A percentile compares a stretch with the other conserved stretches of the same genome.
phyloP scores from a whole-genome alignment of 306 rosid species.

The Mimosa bimucronata region DNA sequence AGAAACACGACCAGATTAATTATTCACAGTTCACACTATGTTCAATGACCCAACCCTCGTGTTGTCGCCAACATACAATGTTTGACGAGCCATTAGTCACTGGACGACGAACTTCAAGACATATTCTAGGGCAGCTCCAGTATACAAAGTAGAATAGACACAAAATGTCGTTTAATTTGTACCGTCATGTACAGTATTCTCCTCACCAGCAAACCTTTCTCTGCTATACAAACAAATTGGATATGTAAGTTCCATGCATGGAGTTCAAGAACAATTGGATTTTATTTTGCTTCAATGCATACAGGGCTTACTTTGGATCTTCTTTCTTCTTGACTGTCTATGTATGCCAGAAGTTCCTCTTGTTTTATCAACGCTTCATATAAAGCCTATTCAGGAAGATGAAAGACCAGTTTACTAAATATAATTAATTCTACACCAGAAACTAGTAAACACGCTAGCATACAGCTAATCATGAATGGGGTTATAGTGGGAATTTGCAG shows the following conservation, averaged over 20 bases:
- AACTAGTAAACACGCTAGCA: slow-evolving; percentile 26
- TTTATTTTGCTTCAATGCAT: neutral
- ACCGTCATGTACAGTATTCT: slow-evolving; percentile 42
- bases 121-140: slow-evolving; percentile 25
- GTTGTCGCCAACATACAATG: neutral
- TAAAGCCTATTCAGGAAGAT: slow-evolving; percentile 58
- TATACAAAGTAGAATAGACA: slow-evolving; percentile 34
- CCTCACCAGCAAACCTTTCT: slow-evolving; percentile 65
- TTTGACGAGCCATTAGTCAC: slow-evolving; percentile 5
- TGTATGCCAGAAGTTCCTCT: slow-evolving; percentile 85
- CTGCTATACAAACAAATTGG: slow-evolving; percentile 48
- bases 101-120: slow-evolving; percentile 28
- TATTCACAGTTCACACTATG: neutral
- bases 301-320: slow-evolving; percentile 53
- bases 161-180: slow-evolving; percentile 10
- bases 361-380: slow-evolving; percentile 84
- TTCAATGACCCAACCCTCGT: neutral
- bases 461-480: neutral
- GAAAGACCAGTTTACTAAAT: slow-evolving; percentile 22
- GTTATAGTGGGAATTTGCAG: neutral
- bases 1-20: too few species aligned
- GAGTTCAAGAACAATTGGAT: slow-evolving; percentile 8
- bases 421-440: slow-evolving; percentile 3
- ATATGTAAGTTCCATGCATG: slow-evolving; percentile 31
- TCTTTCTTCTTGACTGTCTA: slow-evolving; percentile 69